Conservation (phyloP, 805 yeast species). For the Candida lessepsii region DNA sequence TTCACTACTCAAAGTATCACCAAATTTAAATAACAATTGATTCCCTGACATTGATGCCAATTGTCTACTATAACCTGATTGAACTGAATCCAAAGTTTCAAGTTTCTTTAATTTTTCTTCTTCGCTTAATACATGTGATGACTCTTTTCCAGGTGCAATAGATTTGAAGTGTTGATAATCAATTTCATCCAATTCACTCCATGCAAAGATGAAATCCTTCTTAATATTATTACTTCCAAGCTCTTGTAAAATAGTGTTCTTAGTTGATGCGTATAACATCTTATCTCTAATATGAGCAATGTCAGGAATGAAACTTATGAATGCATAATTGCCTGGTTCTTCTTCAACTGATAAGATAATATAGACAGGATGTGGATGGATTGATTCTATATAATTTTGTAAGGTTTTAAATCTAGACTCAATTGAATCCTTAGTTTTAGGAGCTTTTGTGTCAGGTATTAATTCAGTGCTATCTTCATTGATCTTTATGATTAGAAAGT, state of each 20-base stretch:
- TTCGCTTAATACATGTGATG: slow-evolving; percentile 16
- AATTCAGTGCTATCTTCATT: slow-evolving; percentile 34
- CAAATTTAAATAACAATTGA: slow-evolving; percentile 26
- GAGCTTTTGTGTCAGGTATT: slow-evolving; percentile 26
- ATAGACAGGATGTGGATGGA: slow-evolving; percentile 38
- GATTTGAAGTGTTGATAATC: slow-evolving; percentile 45
- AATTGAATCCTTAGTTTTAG: slow-evolving; percentile 15
- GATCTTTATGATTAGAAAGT: slow-evolving; percentile 31
- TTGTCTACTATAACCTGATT: slow-evolving; percentile 21
- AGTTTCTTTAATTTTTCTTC: slow-evolving; percentile 55
- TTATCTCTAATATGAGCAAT: slow-evolving; percentile 74
- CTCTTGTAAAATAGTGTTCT: slow-evolving; percentile 69
- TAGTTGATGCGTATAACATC: slow-evolving; percentile 93
- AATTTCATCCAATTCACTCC: slow-evolving; percentile 59
- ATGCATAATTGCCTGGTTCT: slow-evolving; percentile 31
- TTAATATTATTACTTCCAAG: slow-evolving; percentile 62
- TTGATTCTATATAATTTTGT: slow-evolving; percentile 20
- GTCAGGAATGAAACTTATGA: slow-evolving; percentile 87
- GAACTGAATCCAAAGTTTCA: slow-evolving; percentile 31
- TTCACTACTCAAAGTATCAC: slow-evolving; percentile 24
- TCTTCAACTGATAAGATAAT: slow-evolving; percentile 24
- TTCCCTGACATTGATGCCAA: slow-evolving; percentile 33
- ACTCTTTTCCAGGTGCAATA: slow-evolving; percentile 17
- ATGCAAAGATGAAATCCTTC: slow-evolving; percentile 39
- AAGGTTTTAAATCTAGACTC: slow-evolving; percentile 21